A percentile compares a stretch with the other conserved stretches of the same genome.
Evolutionary conservation across 768 basidiomycete species (phyloP).

Genomic region (Suillus spraguei): DNA sequence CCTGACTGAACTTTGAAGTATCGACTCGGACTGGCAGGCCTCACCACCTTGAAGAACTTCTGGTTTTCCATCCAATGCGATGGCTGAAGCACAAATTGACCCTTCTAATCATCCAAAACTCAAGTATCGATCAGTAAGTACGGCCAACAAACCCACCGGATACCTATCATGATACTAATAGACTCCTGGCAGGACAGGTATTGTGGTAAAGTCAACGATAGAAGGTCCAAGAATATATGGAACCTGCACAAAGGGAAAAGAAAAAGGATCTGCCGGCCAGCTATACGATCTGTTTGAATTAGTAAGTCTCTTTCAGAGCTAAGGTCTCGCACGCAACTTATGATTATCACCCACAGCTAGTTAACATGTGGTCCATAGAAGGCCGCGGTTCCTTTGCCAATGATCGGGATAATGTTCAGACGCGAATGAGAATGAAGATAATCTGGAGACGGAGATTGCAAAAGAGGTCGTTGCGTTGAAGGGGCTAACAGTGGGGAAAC

Average conservation of each 20-base stretch:
- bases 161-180: neutral
- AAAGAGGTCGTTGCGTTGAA: slow-evolving; percentile 75
- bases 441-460: slow-evolving; percentile 71
- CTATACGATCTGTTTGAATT: slow-evolving; percentile 78
- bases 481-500: slow-evolving; percentile 58
- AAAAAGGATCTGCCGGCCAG: slow-evolving; percentile 76
- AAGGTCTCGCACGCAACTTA: slow-evolving; percentile 13
- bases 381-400: slow-evolving; percentile 21
- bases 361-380: slow-evolving; percentile 67
- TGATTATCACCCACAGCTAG: slow-evolving; percentile 45
- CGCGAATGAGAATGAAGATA: slow-evolving; percentile 43
- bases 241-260: slow-evolving; percentile 84
- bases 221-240: slow-evolving; percentile 88
- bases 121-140: slow-evolving; percentile 53
- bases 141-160: neutral
- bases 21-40: too few species aligned
- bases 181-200: slow-evolving; percentile 48
- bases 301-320: slow-evolving; percentile 38
- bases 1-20: too few species aligned
- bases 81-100: slow-evolving; percentile 24
- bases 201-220: slow-evolving; percentile 61
- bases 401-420: slow-evolving; percentile 33
- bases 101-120: slow-evolving; percentile 36
- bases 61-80: neutral
- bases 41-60: neutral